A percentile compares a stretch with the other conserved stretches of the same genome.
These are phyloP conservation scores for Rhinocladiella similis DNA, from an alignment of 2,329 filamentous ascomycete species.

Conservation along the genomic window DNA sequence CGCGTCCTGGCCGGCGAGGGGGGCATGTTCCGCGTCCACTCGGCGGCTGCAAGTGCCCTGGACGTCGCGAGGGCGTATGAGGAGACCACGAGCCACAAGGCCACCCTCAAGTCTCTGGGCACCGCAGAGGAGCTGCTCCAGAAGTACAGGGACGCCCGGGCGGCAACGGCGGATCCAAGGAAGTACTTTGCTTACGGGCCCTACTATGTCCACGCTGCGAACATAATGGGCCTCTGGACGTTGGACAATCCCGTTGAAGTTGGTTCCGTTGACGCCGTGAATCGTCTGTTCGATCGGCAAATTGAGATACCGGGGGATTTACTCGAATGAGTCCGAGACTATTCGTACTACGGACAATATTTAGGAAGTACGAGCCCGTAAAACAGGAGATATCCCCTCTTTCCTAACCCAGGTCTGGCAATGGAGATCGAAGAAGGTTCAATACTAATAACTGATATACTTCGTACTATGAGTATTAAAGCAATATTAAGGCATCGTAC, in stretches of 20 bases:
- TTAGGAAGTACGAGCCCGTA: too few species aligned
- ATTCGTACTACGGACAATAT: too few species aligned
- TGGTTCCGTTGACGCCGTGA: neutral
- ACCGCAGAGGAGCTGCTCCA: neutral
- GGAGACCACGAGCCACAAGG: neutral
- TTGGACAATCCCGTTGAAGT: slow-evolving; percentile 1
- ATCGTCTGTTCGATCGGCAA: neutral
- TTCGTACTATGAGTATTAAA: too few species aligned
- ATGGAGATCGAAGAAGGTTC: too few species aligned
- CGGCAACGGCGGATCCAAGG: neutral
- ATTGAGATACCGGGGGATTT: neutral
- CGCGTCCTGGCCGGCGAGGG: neutral
- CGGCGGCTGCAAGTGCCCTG: neutral
- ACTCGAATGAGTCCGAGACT: neutral
- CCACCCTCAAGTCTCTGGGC: neutral
- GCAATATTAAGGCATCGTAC: too few species aligned
- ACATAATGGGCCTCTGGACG: slow-evolving; percentile 2
- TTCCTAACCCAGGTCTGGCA: too few species aligned
- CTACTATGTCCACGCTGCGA: neutral
- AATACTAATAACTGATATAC: too few species aligned
- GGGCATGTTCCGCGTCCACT: slow-evolving; percentile 1
- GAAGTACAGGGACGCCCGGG: too few species aligned
- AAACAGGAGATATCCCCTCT: too few species aligned
- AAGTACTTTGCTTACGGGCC: neutral
- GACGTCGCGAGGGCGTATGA: slow-evolving; percentile 5